Base-by-base conservation (phyloP, 495 filamentous ascomycete species). In the Aspergillus bridgeri region DNA sequence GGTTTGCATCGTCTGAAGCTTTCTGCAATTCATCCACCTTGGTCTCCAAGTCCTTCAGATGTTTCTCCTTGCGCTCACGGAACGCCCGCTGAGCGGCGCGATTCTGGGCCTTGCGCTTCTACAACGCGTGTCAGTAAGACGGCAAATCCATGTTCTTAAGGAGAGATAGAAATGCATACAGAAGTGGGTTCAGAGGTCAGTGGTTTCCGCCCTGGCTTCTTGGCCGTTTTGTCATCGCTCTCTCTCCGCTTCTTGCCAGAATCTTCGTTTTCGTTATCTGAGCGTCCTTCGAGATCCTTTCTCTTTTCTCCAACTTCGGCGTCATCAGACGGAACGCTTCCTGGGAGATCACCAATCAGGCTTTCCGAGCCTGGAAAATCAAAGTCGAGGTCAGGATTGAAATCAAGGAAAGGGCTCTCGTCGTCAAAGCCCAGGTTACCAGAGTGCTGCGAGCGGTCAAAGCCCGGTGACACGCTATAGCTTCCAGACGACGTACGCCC, bases 91-190 rank as follows among this genome's bases (percentile, higher is more conserved):
- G 94, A 24, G 94, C 94, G 1, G 95, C 94, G 57, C 94, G 88
- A 63, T 99, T 99, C 68, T 99, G 94, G 11, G 95, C 94, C 75
- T 99, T 99, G 61, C 94, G 90, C 78, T 99, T 99, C 92, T 97
- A 64, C 38, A 58, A 2, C n/a, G 49, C 9, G 24, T 38, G 72
- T 89, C 71, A 86, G 82, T 68, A 50, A 24, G 5, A 50, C 17
- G 25, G 46, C 5, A 46, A 38, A 23, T 42, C 9, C 48, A 8
- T 25, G 21, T 23, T 29, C 44, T 48, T 42, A 29, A 53, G 46
- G 48, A 11, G 21, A 27, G 6, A n/a, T 7, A 50, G 44, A 54
- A 23, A 29, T 56, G 60, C 91, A 78, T 86, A 97, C 92, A 60
- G 94, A 94, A 56, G 91, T 98, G 11, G 94, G 94, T 61, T 99